These are phyloP conservation scores for Cyanodermella asteris DNA, from an alignment of 2,329 filamentous ascomycete genomes.

Conservation along the genomic window DNA sequence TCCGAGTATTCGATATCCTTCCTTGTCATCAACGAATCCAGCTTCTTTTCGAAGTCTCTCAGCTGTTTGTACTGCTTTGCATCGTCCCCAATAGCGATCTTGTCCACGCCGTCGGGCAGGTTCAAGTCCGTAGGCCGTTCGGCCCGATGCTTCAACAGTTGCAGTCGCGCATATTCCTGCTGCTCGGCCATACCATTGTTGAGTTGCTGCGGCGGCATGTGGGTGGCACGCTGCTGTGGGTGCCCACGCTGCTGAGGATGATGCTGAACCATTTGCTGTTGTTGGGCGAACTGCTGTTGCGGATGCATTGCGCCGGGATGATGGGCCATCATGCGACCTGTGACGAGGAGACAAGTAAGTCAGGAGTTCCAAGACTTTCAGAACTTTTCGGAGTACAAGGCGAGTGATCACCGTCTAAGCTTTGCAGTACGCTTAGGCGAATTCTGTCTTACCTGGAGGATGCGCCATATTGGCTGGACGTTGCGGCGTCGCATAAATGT, in stretches of 20 bases:
- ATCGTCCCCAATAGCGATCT: slow-evolving; percentile 60
- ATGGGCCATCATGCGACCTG: slow-evolving; percentile 5
- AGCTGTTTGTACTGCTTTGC: slow-evolving; percentile 64
- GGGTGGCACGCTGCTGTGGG: slow-evolving; percentile 28
- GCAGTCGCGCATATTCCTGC: no score
- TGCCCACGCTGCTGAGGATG: background rate
- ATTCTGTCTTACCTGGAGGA: no score
- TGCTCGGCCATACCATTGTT: slow-evolving; percentile 38
- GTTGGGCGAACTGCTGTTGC: background rate
- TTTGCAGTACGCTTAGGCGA: no score
- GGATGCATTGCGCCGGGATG: slow-evolving; percentile 2
- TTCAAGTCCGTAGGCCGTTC: slow-evolving; percentile 88
- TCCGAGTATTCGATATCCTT: slow-evolving; percentile 81
- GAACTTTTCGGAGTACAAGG: no score
- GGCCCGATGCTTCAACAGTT: slow-evolving; percentile 65
- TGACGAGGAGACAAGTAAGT: no score
- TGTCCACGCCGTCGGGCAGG: slow-evolving; percentile 73
- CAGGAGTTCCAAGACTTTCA: no score
- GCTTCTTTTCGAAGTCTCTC: slow-evolving; percentile 63
- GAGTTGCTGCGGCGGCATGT: slow-evolving; percentile 27
- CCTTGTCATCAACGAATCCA: slow-evolving; percentile 84
- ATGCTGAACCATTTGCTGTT: background rate
- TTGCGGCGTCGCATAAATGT: no score
- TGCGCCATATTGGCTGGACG: no score
- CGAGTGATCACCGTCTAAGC: no score